Conservation (phyloP, 164 flowering plant genomes). For the Vitis riparia region DNA sequence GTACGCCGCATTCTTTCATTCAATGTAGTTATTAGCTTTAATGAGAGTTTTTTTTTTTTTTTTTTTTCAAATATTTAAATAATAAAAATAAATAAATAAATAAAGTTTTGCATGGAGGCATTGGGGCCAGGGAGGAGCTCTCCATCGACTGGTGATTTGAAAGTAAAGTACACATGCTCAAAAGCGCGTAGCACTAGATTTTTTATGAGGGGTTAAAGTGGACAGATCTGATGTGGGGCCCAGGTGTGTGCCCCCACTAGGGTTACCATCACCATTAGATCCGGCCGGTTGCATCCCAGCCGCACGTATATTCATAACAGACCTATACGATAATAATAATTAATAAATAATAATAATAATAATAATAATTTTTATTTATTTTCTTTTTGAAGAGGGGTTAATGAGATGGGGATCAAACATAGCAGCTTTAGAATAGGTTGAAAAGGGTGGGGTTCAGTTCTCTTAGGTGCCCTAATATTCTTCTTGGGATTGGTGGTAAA, state of each 20-base stretch:
- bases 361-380: background rate
- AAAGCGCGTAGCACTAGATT: conserved; percentile 8
- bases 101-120: background rate
- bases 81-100: background rate
- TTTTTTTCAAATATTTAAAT: no score
- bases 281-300: conserved; percentile 31
- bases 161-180: background rate
- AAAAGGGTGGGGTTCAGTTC: conserved; percentile 18
- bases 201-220: background rate
- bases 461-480: conserved; percentile 30
- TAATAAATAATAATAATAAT: background rate
- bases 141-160: background rate
- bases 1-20: no score
- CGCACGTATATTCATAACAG: conserved; percentile 11
- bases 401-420: conserved; percentile 23
- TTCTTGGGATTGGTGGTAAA: conserved; percentile 60
- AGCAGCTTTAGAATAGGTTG: conserved; percentile 20
- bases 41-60: no score
- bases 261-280: conserved; percentile 34
- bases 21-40: no score
- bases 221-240: conserved; percentile 25
- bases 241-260: conserved; percentile 19
- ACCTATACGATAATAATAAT: background rate
- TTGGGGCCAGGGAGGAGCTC: no score
- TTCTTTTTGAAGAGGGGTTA: conserved; percentile 1